These are phyloP conservation scores for Kazachstania taianensis DNA, from an alignment of 805 yeast species.

Conservation along the genomic window DNA sequence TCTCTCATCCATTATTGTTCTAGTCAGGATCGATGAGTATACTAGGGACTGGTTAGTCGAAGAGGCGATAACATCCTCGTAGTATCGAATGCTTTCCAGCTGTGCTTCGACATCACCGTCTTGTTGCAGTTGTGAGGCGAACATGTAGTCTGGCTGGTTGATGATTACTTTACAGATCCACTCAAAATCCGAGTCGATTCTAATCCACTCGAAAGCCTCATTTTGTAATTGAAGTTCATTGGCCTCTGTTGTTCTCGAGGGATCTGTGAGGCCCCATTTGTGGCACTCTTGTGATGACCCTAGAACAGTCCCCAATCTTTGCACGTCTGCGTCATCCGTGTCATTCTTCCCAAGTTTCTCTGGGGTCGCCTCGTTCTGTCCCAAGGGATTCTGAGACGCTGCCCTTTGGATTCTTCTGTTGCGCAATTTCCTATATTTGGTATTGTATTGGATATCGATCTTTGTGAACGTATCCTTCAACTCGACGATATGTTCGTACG, in stretches of 20 bases:
- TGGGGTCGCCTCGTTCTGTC: background rate
- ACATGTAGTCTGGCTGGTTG: constrained; percentile 92
- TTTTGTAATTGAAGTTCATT: constrained; percentile 30
- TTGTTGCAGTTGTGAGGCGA: constrained; percentile 82
- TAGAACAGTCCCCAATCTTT: constrained; percentile 62
- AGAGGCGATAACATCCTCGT: constrained; percentile 37
- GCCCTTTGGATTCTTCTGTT: constrained; percentile 38
- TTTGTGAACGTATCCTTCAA: constrained; percentile 76
- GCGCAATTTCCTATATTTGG: constrained; percentile 77
- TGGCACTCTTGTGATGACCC: constrained; percentile 47
- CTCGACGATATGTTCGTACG: constrained; percentile 94
- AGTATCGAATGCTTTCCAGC: constrained; percentile 66
- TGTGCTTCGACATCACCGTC: constrained; percentile 97
- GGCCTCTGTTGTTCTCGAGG: constrained; percentile 40
- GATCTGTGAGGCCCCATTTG: constrained; percentile 67
- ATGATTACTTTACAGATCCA: constrained; percentile 82
- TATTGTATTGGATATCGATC: constrained; percentile 88
- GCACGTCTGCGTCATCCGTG: constrained; percentile 8
- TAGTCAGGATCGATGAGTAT: constrained; percentile 64
- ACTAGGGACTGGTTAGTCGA: constrained; percentile 46
- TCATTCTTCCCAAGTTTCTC: background rate
- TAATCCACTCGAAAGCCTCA: constrained; percentile 95
- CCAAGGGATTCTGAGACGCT: constrained; percentile 17
- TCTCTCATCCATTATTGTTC: constrained; percentile 75
- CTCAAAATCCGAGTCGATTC: constrained; percentile 96